Conservation (phyloP, 108 stramenopile species). For the Cylindrotheca closterium region DNA sequence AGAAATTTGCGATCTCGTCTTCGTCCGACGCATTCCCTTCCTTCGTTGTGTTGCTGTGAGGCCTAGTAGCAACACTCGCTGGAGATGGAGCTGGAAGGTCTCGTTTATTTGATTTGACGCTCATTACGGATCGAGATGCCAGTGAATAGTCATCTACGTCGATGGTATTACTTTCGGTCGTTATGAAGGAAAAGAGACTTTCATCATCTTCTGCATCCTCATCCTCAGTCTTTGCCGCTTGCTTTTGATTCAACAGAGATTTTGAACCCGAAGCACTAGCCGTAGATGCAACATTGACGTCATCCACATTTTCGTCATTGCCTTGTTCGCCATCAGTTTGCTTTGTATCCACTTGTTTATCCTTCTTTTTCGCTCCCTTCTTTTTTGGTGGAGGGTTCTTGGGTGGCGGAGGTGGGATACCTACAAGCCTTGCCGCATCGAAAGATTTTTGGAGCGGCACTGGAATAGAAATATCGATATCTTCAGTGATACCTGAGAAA, state of each 20-base stretch:
- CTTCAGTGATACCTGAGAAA: background rate
- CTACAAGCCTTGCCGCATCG: constrained; percentile 24
- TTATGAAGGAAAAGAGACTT: background rate
- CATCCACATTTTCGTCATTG: background rate
- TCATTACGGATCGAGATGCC: background rate
- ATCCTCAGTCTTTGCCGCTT: background rate
- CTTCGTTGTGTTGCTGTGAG: constrained; percentile 24
- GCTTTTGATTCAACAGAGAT: too few species aligned
- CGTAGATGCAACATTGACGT: background rate
- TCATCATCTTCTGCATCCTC: constrained; percentile 4
- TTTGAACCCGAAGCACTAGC: too few species aligned
- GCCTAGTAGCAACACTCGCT: constrained; percentile 12
- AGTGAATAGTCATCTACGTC: background rate
- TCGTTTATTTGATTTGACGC: background rate
- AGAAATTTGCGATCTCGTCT: background rate
- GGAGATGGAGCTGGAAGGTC: constrained; percentile 3
- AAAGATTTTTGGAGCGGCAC: background rate
- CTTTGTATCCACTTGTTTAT: background rate
- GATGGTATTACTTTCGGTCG: background rate
- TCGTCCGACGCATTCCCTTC: background rate
- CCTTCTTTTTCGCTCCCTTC: background rate
- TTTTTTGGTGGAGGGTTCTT: constrained; percentile 25
- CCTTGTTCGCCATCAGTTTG: background rate
- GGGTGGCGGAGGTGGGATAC: constrained; percentile 32
- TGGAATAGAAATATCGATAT: background rate